Evolutionary conservation across 768 basidiomycete genomes (phyloP), one percentile per base, ranked within the genome.

Genomic region (Sutorius australiensis): DNA sequence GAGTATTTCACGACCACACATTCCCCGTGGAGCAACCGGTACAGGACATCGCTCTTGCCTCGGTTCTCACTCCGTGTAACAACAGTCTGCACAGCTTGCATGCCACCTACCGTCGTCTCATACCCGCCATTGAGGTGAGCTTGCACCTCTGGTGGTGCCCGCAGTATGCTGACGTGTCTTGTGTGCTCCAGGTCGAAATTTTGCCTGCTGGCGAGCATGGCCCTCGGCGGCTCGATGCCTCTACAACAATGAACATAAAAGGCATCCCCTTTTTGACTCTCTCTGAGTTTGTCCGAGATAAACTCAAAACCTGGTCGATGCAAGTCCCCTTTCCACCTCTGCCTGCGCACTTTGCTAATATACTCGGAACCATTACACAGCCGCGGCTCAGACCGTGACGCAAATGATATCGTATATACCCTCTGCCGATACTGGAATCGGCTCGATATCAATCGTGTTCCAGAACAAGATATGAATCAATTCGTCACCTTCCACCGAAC

Each of bases 11-110:
- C 83, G 9, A 77, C 79, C 19, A 84, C 80, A 12, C 79, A 84
- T 59, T 89, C 90, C 0, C 84, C 90, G n/a, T 92, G 90, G 90
- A 89, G 84, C 51, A 89, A 90, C 62, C 80, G 91, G 89, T 89
- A 66, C 73, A 61, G 41, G 30, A 52, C 27, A 44, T 34, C 52
- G 28, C 31, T 38, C 44, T 42, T 37, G 44, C 36, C 53, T 8
- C 33, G 31, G 19, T 30, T 42, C 34, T 50, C 17, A 11, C 5
- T 32, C 28, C 46, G 40, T 49, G 38, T 62, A 41, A 68, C 60
- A 8, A 16, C 6, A 33, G 19, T 59, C 50, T 38, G 16, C 51
- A 56, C 46, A 92, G 89, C 51, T 70, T 93, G 56, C 88, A 89
- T 67, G 80, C 79, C 57, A 85, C 81, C 40, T 93, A 90, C 65